These are phyloP conservation scores for Phyllachora maydis DNA, from an alignment of 2,329 filamentous ascomycete genomes.

Conservation along the genomic window DNA sequence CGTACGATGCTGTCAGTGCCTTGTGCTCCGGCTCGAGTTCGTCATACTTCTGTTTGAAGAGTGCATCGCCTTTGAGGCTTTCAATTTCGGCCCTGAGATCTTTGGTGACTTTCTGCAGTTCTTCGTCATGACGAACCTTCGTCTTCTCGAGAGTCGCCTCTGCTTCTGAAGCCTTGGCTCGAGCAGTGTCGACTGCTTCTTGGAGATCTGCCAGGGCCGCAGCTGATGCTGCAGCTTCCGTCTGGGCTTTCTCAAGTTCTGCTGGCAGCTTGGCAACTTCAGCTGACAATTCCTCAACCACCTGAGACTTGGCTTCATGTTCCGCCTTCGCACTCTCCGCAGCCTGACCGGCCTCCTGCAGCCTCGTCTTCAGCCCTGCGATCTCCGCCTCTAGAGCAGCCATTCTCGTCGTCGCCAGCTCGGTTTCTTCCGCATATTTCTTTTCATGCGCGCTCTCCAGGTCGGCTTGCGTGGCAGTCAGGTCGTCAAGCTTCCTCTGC, in stretches of 20 bases:
- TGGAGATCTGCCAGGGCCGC: slow-evolving; percentile 25
- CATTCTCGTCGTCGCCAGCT: slow-evolving; percentile 22
- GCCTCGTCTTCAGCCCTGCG: slow-evolving; percentile 24
- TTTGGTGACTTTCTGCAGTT: slow-evolving; percentile 34
- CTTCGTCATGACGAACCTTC: slow-evolving; percentile 33
- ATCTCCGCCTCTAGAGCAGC: slow-evolving; percentile 30
- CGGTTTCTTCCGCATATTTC: slow-evolving; percentile 20
- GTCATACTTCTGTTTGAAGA: slow-evolving; percentile 42
- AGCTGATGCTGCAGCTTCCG: slow-evolving; percentile 18
- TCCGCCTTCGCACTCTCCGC: slow-evolving; percentile 18
- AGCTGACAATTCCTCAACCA: slow-evolving; percentile 16
- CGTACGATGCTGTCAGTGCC: slow-evolving; percentile 17
- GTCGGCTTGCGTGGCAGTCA: slow-evolving; percentile 23
- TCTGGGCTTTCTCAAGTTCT: slow-evolving; percentile 23
- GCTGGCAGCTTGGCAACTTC: slow-evolving; percentile 20
- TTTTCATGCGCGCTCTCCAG: slow-evolving; percentile 22
- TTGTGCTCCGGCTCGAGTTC: slow-evolving; percentile 36
- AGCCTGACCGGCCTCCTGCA: slow-evolving; percentile 24
- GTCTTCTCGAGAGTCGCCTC: slow-evolving; percentile 27
- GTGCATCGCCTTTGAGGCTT: slow-evolving; percentile 38
- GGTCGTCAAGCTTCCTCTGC: slow-evolving; percentile 31
- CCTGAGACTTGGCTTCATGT: slow-evolving; percentile 19
- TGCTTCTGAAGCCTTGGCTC: slow-evolving; percentile 16
- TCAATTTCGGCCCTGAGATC: slow-evolving; percentile 48
- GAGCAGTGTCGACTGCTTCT: slow-evolving; percentile 23